A percentile compares a stretch with the other conserved stretches of the same genome.
Evolutionary conservation across 768 basidiomycete genomes (phyloP).

Genomic region (Lyophyllum atratum): DNA sequence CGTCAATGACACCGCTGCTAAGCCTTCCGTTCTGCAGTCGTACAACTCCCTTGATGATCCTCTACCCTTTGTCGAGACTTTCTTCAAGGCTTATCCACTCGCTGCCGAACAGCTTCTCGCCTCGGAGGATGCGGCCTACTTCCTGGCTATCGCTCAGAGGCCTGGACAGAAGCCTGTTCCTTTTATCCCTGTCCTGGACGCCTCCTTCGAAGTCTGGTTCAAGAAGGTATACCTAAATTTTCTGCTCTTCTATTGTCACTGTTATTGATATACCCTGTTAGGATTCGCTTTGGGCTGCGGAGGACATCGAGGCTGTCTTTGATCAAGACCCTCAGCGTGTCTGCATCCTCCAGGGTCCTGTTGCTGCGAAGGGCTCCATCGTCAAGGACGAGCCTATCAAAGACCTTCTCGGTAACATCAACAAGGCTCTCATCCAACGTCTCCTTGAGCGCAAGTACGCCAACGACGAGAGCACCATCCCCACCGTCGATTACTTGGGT

Average conservation of each 20-base stretch:
- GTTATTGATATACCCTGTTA: conserved; percentile 26
- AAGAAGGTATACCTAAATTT: conserved; percentile 72
- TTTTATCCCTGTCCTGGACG: conserved; percentile 95
- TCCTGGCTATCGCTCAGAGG: conserved; percentile 93
- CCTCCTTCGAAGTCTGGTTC: conserved; percentile 97
- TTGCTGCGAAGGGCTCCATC: conserved; percentile 86
- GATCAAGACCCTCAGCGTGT: conserved; percentile 99
- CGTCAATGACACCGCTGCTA: conserved; percentile 72
- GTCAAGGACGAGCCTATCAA: conserved; percentile 94
- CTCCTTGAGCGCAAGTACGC: conserved; percentile 78
- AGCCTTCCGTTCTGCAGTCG: conserved; percentile 85
- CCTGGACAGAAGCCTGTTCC: conserved; percentile 98
- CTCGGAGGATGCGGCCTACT: conserved; percentile 92
- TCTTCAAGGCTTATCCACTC: conserved; percentile 84
- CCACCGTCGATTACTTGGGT: conserved; percentile 82
- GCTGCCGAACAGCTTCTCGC: conserved; percentile 87
- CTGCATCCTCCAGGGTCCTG: conserved; percentile 95
- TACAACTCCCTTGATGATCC: conserved; percentile 86
- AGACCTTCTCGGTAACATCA: conserved; percentile 88
- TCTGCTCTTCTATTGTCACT: not conserved
- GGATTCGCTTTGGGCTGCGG: conserved; percentile 98
- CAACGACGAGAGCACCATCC: conserved; percentile 75
- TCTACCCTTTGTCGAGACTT: conserved; percentile 68
- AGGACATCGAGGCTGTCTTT: conserved; percentile 98
- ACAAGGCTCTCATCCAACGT: conserved; percentile 71